These are phyloP conservation scores for Chlamydomonas incerta DNA, from an alignment of 139 green algal species.

Conservation along the genomic window DNA sequence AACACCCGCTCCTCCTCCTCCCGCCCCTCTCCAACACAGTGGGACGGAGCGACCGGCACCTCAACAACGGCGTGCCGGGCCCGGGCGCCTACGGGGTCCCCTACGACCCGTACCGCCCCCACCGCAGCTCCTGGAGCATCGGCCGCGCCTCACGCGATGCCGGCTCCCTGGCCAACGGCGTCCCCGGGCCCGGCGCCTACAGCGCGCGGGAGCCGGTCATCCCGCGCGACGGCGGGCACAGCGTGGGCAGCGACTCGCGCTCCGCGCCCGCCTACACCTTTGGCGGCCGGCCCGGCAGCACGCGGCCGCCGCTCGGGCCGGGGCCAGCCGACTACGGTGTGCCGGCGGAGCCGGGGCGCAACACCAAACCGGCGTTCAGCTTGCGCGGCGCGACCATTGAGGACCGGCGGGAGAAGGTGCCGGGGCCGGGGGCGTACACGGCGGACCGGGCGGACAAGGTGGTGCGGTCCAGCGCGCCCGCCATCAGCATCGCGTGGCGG, in stretches of 20 bases:
- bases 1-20: no score
- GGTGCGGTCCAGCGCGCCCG: background rate
- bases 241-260: background rate
- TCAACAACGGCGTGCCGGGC: no score
- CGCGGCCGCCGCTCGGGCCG: background rate
- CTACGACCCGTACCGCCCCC: no score
- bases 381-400: background rate
- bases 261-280: constrained; percentile 19
- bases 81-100: no score
- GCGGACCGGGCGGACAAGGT: background rate
- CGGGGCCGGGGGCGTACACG: constrained; percentile 36
- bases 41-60: no score
- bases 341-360: background rate
- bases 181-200: constrained; percentile 26
- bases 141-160: background rate
- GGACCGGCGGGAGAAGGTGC: background rate
- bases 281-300: background rate
- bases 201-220: background rate
- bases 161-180: background rate
- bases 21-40: no score
- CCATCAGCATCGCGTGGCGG: background rate
- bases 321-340: constrained; percentile 32
- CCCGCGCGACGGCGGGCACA: constrained; percentile 2
- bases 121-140: no score
- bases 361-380: constrained; percentile 12